Evolutionary conservation across 345 rosid species (phyloP).

Genomic region (Pugionium dolabratum): DNA sequence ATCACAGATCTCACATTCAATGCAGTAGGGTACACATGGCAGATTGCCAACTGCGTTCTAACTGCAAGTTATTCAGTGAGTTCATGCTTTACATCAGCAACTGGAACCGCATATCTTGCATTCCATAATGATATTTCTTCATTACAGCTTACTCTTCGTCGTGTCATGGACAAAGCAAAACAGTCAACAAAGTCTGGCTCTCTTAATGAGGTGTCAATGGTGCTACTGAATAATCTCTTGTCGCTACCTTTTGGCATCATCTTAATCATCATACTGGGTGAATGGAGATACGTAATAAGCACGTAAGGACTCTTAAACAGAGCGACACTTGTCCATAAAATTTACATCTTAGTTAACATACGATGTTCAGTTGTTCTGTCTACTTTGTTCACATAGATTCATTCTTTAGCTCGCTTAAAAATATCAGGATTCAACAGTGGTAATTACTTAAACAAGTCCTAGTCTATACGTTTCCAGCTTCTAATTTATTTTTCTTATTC

Average conservation of each 20-base stretch:
- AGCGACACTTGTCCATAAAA: slow-evolving; percentile 7
- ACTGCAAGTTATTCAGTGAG: slow-evolving; percentile 91
- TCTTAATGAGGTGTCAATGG: slow-evolving; percentile 88
- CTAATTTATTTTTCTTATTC: neutral
- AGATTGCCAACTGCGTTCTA: slow-evolving; percentile 69
- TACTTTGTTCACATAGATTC: neutral
- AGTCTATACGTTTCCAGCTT: slow-evolving; percentile 14
- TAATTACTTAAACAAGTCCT: slow-evolving; percentile 13
- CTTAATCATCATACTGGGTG: slow-evolving; percentile 62
- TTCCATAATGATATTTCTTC: slow-evolving; percentile 7
- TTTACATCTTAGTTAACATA: neutral
- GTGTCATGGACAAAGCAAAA: slow-evolving; percentile 90
- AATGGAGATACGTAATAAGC: slow-evolving; percentile 73
- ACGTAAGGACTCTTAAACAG: slow-evolving; percentile 48
- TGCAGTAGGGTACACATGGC: slow-evolving; percentile 77
- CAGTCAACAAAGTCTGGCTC: slow-evolving; percentile 68
- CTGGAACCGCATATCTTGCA: neutral
- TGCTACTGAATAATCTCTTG: slow-evolving; percentile 79
- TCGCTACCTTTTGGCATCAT: slow-evolving; percentile 77
- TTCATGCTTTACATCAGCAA: neutral
- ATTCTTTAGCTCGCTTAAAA: slow-evolving; percentile 21
- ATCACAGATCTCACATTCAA: slow-evolving; percentile 86
- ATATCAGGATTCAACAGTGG: slow-evolving; percentile 18
- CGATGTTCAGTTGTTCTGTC: neutral
- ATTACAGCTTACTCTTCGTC: slow-evolving; percentile 71